Base-by-base conservation (phyloP, 2,329 filamentous ascomycete genomes). In the Thermothelomyces thermophilus region DNA sequence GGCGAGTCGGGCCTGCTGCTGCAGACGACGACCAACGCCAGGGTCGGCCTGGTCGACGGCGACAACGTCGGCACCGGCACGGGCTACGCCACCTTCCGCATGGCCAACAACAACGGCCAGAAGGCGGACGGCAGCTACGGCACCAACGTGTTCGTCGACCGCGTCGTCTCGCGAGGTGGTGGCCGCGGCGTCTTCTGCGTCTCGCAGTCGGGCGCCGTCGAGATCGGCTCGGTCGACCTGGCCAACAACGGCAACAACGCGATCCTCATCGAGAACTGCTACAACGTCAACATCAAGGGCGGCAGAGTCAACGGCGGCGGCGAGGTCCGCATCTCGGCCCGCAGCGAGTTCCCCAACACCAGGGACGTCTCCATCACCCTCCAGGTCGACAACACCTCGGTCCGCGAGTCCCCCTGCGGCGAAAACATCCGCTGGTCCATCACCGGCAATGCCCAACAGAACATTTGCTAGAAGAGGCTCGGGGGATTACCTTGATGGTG, bases 241-340 rank as follows among this genome's bases (percentile, higher is more conserved):
- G 69, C 74, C 0, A 64, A 66, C 55, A 80, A 79, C 41, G 76
- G 71, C 0, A 77, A 76, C 59, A 80, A 80, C 50, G 73, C 77
- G 0, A 69, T 80, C 17, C 66, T 81, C 1, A 74, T 81, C 24
- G 77, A 81, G 68, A 81, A 81, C 62, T 80, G 77, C 65, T 80
- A 80, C 61, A 75, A 76, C 45, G 54, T 81, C 28, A 63, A 65
- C 1, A 78, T 80, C 59, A 63, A 60, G 2, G 70, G 71, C 16
- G 77, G 77, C 0, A 74, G 67, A 2, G 72, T 81, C 20, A 72
- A 69, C 22, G 73, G 76, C 2, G 77, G 77, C 1, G 77, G 77
- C 0, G 76, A 80, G 61, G 76, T 80, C 7, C 68, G 77, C 3
- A 55, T 51, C 8, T 62, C 76, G 1, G 76, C 77, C 2, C 67